Base-by-base conservation (phyloP, 2,329 filamentous ascomycete species). In the Drechslerella dactyloides region DNA sequence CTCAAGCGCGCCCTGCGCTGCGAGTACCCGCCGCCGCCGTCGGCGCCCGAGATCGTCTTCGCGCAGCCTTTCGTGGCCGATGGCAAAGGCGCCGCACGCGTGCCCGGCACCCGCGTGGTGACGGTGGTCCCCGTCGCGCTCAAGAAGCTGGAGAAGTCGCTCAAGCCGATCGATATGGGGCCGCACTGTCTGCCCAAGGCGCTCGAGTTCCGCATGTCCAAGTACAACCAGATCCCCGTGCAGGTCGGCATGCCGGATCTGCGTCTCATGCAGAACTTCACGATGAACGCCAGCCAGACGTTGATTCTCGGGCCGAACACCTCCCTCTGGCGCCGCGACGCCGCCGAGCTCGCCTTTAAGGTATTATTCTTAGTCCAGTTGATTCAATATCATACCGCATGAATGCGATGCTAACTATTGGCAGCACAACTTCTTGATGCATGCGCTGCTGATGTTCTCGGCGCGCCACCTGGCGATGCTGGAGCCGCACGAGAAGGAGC, bases 191-290 rank as follows among this genome's bases (percentile, higher is more conserved):
- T 70, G 21, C 59, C 66, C 19, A 58, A 59, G 30, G 61, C 68
- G 4, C 30, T 65, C n/a, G 68, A 73, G 54, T 66, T 70, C 53
- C 59, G 66, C 19, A 70, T 70, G 66, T 70, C 66, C 17, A 70
- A 70, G 50, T 70, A 70, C 54, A 70, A 70, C 50, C 66, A 70
- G 48, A 70, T 70, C 17, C 66, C 66, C 2, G 60, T 65, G 11
- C 68, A 73, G 53, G 68, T 73, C n/a, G 61, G 61, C 52, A 65
- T 65, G 68, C 68, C 68, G 11, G 68, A 73, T 13, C 51, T 73
- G 21, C 68, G 61, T 13, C 44, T 73, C 51, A 66, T 73, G 68
- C 68, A 73, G 21, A 73, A 73, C 23, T 73, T 73, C 30, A 66
- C 60, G 0, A 73, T 66, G 50, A 65, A 73, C 30, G 68, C 68